These are phyloP conservation scores for Neurospora tetraspora DNA, from an alignment of 495 filamentous ascomycete species.

Conservation along the genomic window DNA sequence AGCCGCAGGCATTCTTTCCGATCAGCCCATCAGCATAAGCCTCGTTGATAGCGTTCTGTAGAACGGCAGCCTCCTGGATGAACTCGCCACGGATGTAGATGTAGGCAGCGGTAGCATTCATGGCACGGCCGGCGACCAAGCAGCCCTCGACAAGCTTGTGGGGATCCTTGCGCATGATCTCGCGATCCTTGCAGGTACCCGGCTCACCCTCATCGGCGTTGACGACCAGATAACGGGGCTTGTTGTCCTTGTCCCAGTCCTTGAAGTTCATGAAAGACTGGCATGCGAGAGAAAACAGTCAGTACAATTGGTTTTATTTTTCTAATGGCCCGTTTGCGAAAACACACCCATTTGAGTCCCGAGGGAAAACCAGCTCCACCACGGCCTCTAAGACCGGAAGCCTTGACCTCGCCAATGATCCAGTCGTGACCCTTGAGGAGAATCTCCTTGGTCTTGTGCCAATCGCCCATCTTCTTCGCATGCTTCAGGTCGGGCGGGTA, in stretches of 20 bases:
- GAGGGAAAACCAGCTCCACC: conserved; percentile 97
- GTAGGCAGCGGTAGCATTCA: conserved; percentile 97
- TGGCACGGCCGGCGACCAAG: conserved; percentile 87
- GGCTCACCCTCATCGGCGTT: conserved; percentile 99
- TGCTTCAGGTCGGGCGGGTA: conserved; percentile 82
- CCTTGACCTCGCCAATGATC: conserved; percentile 96
- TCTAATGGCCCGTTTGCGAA: not conserved
- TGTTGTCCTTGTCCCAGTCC: conserved; percentile 96
- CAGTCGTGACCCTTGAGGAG: conserved; percentile 93
- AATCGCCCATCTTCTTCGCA: conserved; percentile 98
- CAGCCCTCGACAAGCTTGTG: conserved; percentile 98
- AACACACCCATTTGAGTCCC: conserved; percentile 91
- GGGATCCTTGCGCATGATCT: conserved; percentile 99
- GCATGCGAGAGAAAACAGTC: conserved; percentile 8
- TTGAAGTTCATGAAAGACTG: conserved; percentile 99
- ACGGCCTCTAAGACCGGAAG: conserved; percentile 87
- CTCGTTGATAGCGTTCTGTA: conserved; percentile 93
- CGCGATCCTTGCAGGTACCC: conserved; percentile 97
- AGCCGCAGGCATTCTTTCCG: conserved; percentile 94
- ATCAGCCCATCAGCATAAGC: conserved; percentile 88
- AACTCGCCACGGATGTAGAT: conserved; percentile 99
- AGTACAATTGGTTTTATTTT: conserved; percentile 9
- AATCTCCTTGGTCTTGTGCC: conserved; percentile 99
- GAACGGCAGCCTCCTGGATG: conserved; percentile 88
- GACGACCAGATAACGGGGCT: conserved; percentile 92